These are phyloP conservation scores for Gentiana macrophylla DNA, from an alignment of 257 asterid genomes.

Conservation along the genomic window DNA sequence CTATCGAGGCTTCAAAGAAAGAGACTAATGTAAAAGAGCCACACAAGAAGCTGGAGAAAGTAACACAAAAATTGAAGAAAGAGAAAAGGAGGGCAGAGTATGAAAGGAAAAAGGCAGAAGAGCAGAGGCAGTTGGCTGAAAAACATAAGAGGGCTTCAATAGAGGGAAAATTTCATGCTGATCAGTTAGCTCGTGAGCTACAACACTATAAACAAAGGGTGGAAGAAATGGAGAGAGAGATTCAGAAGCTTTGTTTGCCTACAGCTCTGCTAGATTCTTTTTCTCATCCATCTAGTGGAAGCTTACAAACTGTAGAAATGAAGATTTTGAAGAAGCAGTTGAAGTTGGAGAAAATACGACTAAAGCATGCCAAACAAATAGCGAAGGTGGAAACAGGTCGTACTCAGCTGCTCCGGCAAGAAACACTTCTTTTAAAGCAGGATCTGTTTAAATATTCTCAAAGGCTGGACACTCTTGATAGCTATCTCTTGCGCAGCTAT, in stretches of 20 bases:
- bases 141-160: slow-evolving; percentile 36
- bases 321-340: slow-evolving; percentile 44
- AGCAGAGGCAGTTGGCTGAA: slow-evolving; percentile 44
- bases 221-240: slow-evolving; percentile 41
- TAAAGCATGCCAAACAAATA: slow-evolving; percentile 61
- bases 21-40: slow-evolving; percentile 21
- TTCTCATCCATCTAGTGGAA: slow-evolving; percentile 16
- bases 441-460: slow-evolving; percentile 36
- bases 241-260: slow-evolving; percentile 34
- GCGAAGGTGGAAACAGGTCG: slow-evolving; percentile 51
- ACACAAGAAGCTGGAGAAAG: slow-evolving; percentile 30
- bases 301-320: slow-evolving; percentile 36
- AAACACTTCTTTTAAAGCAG: slow-evolving; percentile 47
- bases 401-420: slow-evolving; percentile 41
- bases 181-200: slow-evolving; percentile 37
- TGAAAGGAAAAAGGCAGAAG: slow-evolving; percentile 46
- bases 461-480: slow-evolving; percentile 43
- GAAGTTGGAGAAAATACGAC: slow-evolving; percentile 58
- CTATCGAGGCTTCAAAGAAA: slow-evolving; percentile 16
- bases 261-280: slow-evolving; percentile 18
- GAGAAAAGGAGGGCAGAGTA: slow-evolving; percentile 42
- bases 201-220: slow-evolving; percentile 42
- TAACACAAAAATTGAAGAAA: slow-evolving; percentile 24
- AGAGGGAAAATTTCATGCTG: slow-evolving; percentile 48
- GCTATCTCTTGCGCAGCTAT: slow-evolving; percentile 21